Evolutionary conservation across 352 stramenopile genomes (phyloP).

Genomic region (Phytophthora podocarpi): DNA sequence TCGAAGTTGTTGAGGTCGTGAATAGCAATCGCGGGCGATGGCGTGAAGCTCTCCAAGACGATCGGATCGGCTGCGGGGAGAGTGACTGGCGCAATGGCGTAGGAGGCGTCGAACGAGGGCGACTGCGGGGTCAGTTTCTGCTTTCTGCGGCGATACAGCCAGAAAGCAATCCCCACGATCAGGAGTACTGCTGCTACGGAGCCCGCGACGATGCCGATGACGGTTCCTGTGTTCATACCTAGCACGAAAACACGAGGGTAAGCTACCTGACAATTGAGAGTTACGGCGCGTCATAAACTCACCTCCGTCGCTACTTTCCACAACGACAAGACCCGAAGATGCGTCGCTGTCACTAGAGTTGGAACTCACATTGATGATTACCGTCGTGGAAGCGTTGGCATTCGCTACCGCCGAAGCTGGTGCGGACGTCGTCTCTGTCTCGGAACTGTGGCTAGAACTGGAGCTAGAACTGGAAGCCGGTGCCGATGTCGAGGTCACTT

Average conservation of each 20-base stretch:
- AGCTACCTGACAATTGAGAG: not conserved
- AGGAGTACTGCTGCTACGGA: conserved; percentile 22
- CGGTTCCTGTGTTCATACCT: conserved; percentile 24
- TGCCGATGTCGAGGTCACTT: conserved; percentile 11
- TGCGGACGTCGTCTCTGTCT: not conserved
- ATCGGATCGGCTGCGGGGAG: conserved; percentile 16
- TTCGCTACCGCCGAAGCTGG: conserved; percentile 19
- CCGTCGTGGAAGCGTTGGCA: conserved; percentile 28
- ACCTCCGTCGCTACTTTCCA: conserved; percentile 20
- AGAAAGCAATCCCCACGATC: conserved; percentile 25
- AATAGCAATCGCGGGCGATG: conserved; percentile 6
- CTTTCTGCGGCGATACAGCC: conserved; percentile 28
- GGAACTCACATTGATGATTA: conserved; percentile 23
- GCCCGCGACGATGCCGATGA: conserved; percentile 28
- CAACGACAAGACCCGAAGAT: conserved; percentile 7
- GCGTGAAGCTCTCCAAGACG: conserved; percentile 22
- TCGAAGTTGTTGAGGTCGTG: conserved; percentile 27
- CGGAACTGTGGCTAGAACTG: not conserved
- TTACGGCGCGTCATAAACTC: not conserved
- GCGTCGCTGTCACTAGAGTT: conserved; percentile 11
- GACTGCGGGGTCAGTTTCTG: conserved; percentile 15
- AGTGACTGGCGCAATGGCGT: conserved; percentile 14
- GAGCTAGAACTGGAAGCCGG: conserved; percentile 18
- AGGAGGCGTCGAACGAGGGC: conserved; percentile 26
- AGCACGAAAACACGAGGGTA: conserved; percentile 33